Conservation (phyloP, 2,329 filamentous ascomycete species). For the Sclerotinia spermophila region DNA sequence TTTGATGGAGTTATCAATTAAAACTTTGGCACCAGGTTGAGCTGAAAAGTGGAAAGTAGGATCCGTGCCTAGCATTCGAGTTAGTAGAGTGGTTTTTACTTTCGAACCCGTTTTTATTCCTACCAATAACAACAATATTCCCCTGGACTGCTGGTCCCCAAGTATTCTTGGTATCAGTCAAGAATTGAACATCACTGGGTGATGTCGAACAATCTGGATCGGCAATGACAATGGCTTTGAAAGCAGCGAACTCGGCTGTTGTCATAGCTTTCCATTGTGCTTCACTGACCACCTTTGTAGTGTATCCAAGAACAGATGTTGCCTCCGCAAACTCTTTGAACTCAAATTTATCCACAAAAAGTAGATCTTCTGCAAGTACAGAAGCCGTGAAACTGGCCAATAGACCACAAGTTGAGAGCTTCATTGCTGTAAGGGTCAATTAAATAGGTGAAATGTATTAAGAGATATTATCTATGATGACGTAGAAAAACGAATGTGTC, state of each 20-base stretch:
- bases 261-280: conserved; percentile 41
- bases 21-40: conserved; percentile 35
- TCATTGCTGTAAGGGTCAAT: conserved; percentile 17
- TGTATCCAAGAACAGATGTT: conserved; percentile 27
- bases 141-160: conserved; percentile 43
- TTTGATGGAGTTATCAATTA: conserved; percentile 41
- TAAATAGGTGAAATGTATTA: neutral
- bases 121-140: conserved; percentile 43
- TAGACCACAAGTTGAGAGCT: conserved; percentile 21
- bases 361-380: conserved; percentile 34
- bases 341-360: conserved; percentile 36
- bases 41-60: conserved; percentile 24
- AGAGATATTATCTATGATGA: neutral
- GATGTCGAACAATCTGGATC: conserved; percentile 39
- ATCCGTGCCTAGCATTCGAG: conserved; percentile 34
- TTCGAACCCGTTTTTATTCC: neutral
- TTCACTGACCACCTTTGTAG: conserved; percentile 38
- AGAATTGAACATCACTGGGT: conserved; percentile 37
- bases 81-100: neutral
- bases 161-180: conserved; percentile 40
- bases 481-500: neutral
- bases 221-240: conserved; percentile 45
- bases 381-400: conserved; percentile 25
- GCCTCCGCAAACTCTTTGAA: conserved; percentile 31
- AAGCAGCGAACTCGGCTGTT: conserved; percentile 43